These are phyloP conservation scores for Saksenaea oblongispora DNA, from an alignment of 371 early-diverging fungal genomes.

Conservation along the genomic window DNA sequence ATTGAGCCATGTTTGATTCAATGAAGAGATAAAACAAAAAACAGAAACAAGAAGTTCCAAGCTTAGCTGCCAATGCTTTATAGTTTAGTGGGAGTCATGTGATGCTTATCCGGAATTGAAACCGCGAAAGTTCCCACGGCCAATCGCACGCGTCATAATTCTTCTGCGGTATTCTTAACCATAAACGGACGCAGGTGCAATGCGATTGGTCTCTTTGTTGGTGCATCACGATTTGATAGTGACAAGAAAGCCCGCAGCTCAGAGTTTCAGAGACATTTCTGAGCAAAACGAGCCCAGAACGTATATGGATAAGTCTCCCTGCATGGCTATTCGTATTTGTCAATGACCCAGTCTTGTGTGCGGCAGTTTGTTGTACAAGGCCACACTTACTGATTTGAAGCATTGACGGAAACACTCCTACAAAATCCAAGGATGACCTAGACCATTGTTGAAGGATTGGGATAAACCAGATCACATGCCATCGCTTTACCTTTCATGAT, in stretches of 20 bases:
- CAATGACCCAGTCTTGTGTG: conserved; percentile 1
- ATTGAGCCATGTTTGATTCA: conserved; percentile 6
- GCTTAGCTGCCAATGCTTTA: background rate
- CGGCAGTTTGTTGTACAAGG: background rate
- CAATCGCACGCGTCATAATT: background rate
- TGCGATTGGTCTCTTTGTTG: background rate
- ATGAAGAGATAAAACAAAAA: background rate
- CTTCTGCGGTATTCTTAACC: background rate
- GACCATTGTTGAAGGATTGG: too few species aligned
- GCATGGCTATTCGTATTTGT: conserved; percentile 2
- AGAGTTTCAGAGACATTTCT: background rate
- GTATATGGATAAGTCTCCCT: background rate
- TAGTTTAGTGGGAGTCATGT: background rate
- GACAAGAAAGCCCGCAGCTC: background rate
- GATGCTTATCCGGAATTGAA: background rate
- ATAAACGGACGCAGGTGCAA: background rate
- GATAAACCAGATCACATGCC: background rate
- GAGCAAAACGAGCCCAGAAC: background rate
- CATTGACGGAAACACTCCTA: too few species aligned
- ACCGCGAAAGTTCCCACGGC: background rate
- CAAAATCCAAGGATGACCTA: too few species aligned
- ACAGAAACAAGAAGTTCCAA: background rate
- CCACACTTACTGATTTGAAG: too few species aligned
- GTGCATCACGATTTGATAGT: background rate
- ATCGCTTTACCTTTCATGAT: background rate